phyloP scores from a whole-genome alignment of 2,329 filamentous ascomycete genomes.

The Microdochium trichocladiopsis region DNA sequence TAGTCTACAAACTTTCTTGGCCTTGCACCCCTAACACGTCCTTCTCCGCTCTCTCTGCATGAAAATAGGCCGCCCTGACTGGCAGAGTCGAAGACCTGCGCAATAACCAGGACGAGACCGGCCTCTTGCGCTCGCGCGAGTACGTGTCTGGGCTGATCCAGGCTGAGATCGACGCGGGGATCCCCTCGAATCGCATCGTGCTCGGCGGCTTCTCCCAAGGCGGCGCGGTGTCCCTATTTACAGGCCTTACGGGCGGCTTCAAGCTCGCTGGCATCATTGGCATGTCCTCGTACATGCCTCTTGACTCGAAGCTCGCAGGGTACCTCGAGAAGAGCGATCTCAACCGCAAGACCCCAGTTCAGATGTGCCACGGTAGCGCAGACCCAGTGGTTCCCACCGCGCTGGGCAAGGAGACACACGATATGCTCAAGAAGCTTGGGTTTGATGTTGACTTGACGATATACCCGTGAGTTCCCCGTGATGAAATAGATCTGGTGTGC shows the following conservation, averaged over 20 bases:
- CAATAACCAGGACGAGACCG: slow-evolving; percentile 50
- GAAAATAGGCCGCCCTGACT: slow-evolving; percentile 12
- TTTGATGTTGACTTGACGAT: slow-evolving; percentile 69
- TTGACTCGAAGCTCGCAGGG: slow-evolving; percentile 56
- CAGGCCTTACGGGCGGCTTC: slow-evolving; percentile 63
- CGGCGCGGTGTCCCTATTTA: slow-evolving; percentile 77
- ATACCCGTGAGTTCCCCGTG: slow-evolving; percentile 53
- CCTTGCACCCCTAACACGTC: background rate
- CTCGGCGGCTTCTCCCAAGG: slow-evolving; percentile 83
- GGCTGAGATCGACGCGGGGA: slow-evolving; percentile 72
- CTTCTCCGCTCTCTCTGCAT: background rate
- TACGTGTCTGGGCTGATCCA: slow-evolving; percentile 78
- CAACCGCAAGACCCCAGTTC: slow-evolving; percentile 74
- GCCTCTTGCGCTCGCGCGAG: slow-evolving; percentile 64
- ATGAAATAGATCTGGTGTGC: background rate
- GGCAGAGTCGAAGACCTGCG: slow-evolving; percentile 20
- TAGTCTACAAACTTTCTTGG: background rate
- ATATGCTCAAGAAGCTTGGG: slow-evolving; percentile 61
- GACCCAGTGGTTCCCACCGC: slow-evolving; percentile 67
- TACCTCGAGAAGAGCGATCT: slow-evolving; percentile 46
- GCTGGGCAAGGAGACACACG: slow-evolving; percentile 61
- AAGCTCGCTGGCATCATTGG: slow-evolving; percentile 86
- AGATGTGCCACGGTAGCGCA: slow-evolving; percentile 79
- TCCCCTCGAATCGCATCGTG: slow-evolving; percentile 76
- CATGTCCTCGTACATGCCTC: slow-evolving; percentile 72